A percentile compares a stretch with the other conserved stretches of the same genome.
phyloP scores from a whole-genome alignment of 2,329 filamentous ascomycete species.

The Knufia fluminis region DNA sequence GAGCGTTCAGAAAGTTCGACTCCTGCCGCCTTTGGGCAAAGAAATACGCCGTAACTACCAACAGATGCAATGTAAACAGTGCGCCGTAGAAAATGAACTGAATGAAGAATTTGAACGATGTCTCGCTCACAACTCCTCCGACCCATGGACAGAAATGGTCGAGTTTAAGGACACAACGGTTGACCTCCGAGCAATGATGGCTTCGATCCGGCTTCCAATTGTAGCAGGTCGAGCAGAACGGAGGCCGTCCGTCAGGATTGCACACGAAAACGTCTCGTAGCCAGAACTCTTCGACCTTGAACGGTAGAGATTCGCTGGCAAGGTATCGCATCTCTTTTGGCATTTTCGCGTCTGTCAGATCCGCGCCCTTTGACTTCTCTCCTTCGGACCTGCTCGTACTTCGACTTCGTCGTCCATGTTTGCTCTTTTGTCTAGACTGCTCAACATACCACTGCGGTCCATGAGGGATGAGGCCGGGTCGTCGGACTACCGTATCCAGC shows the following conservation, averaged over 20 bases:
- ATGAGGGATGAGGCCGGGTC: slow-evolving; percentile 66
- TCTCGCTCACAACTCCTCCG: slow-evolving; percentile 84
- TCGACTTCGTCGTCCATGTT: slow-evolving; percentile 6
- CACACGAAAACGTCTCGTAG: slow-evolving; percentile 73
- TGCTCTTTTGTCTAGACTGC: slow-evolving; percentile 22
- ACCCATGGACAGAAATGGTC: slow-evolving; percentile 96
- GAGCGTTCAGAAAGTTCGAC: slow-evolving; percentile 38
- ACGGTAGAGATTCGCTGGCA: slow-evolving; percentile 3
- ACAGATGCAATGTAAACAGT: slow-evolving; percentile 55
- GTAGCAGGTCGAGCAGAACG: slow-evolving; percentile 74
- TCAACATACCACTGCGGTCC: slow-evolving; percentile 35
- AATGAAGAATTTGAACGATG: slow-evolving; percentile 80
- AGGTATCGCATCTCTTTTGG: neutral
- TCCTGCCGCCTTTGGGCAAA: slow-evolving; percentile 44
- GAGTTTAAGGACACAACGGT: slow-evolving; percentile 78
- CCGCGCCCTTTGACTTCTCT: slow-evolving; percentile 15
- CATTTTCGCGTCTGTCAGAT: slow-evolving; percentile 23
- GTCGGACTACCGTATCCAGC: slow-evolving; percentile 54
- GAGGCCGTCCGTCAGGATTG: slow-evolving; percentile 70
- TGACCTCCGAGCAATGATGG: slow-evolving; percentile 76
- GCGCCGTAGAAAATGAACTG: slow-evolving; percentile 73
- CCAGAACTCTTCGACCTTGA: slow-evolving; percentile 25
- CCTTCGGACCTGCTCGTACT: slow-evolving; percentile 9
- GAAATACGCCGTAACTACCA: slow-evolving; percentile 57
- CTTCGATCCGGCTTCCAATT: slow-evolving; percentile 83